Percentiles rank a stretch among this genome's conserved stretches.
Conservation (phyloP, 2,329 filamentous ascomycete species). For the Neonectria punicea region DNA sequence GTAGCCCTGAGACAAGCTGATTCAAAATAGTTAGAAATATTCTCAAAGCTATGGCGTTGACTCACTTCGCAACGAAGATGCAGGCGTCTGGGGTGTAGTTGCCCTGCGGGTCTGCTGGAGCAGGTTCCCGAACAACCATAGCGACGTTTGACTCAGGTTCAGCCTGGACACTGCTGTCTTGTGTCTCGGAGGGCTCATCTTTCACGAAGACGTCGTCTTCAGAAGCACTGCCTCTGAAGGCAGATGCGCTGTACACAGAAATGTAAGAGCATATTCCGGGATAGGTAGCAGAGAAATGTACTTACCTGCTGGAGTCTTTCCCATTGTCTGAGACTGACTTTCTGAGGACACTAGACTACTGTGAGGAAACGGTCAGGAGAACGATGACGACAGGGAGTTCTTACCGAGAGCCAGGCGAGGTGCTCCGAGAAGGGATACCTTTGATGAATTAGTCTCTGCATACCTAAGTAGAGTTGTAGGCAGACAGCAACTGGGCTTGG, state of each 20-base stretch:
- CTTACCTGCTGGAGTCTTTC: slow-evolving; percentile 2
- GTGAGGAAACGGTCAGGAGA: neutral
- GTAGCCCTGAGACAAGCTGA: slow-evolving; percentile 62
- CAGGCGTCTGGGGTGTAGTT: slow-evolving; percentile 66
- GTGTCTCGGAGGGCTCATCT: neutral
- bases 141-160: neutral
- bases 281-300: too few species aligned
- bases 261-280: neutral
- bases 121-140: neutral
- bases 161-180: neutral
- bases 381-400: neutral
- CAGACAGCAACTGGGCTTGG: neutral
- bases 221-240: neutral
- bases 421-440: neutral
- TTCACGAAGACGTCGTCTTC: neutral
- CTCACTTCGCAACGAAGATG: slow-evolving; percentile 75
- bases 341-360: neutral
- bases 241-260: neutral
- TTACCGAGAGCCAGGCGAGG: neutral
- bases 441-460: neutral
- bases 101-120: slow-evolving; percentile 58
- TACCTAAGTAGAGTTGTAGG: too few species aligned
- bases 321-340: neutral
- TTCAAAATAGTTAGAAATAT: neutral
- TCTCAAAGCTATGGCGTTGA: slow-evolving; percentile 16